Conservation (phyloP, 805 yeast genomes). For the Ogataea saltuana region DNA sequence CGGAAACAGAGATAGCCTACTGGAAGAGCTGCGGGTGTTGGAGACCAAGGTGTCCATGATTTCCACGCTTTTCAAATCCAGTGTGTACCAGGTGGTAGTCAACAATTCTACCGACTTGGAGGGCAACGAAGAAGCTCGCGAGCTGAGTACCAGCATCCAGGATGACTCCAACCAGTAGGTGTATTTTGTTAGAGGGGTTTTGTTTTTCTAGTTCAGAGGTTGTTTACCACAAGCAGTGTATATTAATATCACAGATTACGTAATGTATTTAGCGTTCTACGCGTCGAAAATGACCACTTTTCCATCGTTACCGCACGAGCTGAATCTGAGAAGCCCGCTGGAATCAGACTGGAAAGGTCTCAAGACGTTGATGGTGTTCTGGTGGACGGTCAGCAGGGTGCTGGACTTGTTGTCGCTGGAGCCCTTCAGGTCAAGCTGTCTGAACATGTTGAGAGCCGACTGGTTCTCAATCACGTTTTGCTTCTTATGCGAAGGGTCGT, state of each 20-base stretch:
- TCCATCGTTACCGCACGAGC: conserved; percentile 89
- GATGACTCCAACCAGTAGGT: conserved; percentile 13
- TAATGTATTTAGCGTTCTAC: too few species aligned
- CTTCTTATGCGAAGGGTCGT: conserved; percentile 49
- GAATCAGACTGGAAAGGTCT: conserved; percentile 49
- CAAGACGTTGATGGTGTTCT: conserved; percentile 79
- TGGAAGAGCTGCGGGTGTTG: conserved; percentile 23
- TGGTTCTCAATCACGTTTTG: conserved; percentile 64
- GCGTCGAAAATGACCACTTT: conserved; percentile 76
- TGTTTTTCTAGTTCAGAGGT: conserved; percentile 1
- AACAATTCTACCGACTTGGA: conserved; percentile 18
- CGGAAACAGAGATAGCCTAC: conserved; percentile 24
- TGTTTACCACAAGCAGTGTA: conserved; percentile 7
- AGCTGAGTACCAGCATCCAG: conserved; percentile 21
- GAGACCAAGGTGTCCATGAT: conserved; percentile 31
- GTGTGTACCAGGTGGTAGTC: conserved; percentile 31
- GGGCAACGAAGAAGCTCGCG: conserved; percentile 8
- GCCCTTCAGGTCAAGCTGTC: conserved; percentile 94
- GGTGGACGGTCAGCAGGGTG: conserved; percentile 76
- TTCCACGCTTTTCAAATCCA: conserved; percentile 35
- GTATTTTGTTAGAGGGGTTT: neutral
- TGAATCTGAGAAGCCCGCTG: conserved; percentile 57
- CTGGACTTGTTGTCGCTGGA: conserved; percentile 49
- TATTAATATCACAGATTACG: conserved; percentile 4
- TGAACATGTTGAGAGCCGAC: conserved; percentile 87